phyloP scores from a whole-genome alignment of 2,329 filamentous ascomycete species.

The Calonectria hongkongensis region DNA sequence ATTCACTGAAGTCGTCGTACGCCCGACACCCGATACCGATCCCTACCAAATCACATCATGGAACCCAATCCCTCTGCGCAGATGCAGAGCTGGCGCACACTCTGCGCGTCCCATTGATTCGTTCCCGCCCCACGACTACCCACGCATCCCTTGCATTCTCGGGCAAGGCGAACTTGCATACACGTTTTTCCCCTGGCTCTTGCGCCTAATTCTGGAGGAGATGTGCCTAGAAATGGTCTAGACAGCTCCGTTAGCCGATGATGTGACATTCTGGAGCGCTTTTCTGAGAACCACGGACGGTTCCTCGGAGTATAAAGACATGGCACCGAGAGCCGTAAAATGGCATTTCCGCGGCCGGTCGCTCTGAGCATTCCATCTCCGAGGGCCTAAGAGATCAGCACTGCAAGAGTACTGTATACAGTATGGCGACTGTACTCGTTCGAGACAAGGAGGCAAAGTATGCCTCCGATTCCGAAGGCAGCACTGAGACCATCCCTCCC shows the following conservation, averaged over 20 bases:
- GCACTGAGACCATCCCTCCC: constrained; percentile 23
- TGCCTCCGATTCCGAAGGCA: constrained; percentile 26
- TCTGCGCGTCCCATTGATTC: neutral
- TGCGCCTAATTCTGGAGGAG: constrained; percentile 8
- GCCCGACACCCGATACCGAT: constrained; percentile 19
- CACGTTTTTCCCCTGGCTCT: neutral
- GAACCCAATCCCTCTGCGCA: neutral
- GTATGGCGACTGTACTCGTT: constrained; percentile 34
- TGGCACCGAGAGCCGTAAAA: constrained; percentile 10
- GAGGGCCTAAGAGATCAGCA: neutral
- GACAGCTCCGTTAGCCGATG: constrained; percentile 20
- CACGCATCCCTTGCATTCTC: constrained; percentile 9
- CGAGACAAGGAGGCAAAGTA: constrained; percentile 32
- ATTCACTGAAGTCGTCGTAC: neutral
- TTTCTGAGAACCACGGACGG: constrained; percentile 9
- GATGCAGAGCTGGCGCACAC: neutral
- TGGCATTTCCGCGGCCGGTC: constrained; percentile 15
- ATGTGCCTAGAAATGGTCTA: neutral
- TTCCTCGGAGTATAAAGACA: constrained; percentile 28
- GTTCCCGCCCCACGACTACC: constrained; percentile 12
- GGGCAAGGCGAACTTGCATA: neutral
- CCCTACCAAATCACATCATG: constrained; percentile 10
- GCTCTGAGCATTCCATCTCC: constrained; percentile 4
- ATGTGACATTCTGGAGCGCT: constrained; percentile 19
- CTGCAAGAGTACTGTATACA: neutral